Evolutionary conservation across 2,329 filamentous ascomycete species (phyloP), one percentile per base, ranked within the genome.

Genomic region (Alternaria sp.): DNA sequence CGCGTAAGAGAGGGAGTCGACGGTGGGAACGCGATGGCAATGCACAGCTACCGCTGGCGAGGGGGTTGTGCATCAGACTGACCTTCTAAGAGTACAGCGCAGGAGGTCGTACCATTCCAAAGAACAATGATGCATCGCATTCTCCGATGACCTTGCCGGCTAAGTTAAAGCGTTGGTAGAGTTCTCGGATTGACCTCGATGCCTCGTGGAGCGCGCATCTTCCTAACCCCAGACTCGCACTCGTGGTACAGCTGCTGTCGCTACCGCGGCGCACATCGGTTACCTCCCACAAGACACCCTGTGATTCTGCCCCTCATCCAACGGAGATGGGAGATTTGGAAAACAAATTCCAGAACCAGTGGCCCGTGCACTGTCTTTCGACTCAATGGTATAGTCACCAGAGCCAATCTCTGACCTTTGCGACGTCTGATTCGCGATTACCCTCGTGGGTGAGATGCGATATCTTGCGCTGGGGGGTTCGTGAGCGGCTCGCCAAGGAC

Each of bases 391-490:
- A 40, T 9, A 40, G 36, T 40, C 36, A 40, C n/a, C n/a, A 11
- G n/a, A 40, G 36, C 36, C 36, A 40, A 17, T 40, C 36, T 40
- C 36, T 40, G 36, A 17, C 36, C 15, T 17, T 40, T 17, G 36
- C 36, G 36, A 40, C 36, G 5, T 40, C 9, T 40, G 0, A 17
- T 40, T 40, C 1, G 36, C 1, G 36, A 1, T 0, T 17, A 17
- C 8, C 15, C 0, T 17, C 9, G 36, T 3, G 36, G n/a, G 0
- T 40, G n/a, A 17, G n/a, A 11, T 40, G 36, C 9, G n/a, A 17
- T 40, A 40, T 40, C 0, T 40, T 17, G 15, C n/a, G n/a, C 0
- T 40, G 9, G 0, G 0, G 1, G 36, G 9, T 40, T 17, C 36
- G 5, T 40, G 36, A 17, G 36, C 6, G 36, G 36, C n/a, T 40